A percentile compares a stretch with the other conserved stretches of the same genome.
These are phyloP conservation scores for Penicillium atrosanguineum DNA, from an alignment of 495 filamentous ascomycete species.

Conservation along the genomic window DNA sequence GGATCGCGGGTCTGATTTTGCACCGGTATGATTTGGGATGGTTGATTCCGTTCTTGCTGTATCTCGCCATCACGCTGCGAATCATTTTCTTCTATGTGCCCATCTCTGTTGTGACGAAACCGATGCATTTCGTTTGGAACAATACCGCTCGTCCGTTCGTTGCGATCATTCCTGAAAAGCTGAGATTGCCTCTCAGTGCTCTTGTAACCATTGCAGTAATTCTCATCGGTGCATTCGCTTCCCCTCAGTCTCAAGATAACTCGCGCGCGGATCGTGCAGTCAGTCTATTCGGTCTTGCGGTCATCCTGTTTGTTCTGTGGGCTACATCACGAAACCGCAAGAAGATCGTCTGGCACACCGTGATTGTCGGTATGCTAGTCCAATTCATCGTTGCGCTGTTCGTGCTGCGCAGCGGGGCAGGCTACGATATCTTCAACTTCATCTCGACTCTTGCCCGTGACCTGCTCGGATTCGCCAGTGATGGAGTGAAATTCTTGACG, in stretches of 20 bases:
- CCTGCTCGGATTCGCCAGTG: slow-evolving; percentile 66
- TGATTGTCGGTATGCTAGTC: slow-evolving; percentile 81
- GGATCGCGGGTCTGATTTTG: slow-evolving; percentile 76
- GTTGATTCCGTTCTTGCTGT: slow-evolving; percentile 82
- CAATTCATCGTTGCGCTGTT: slow-evolving; percentile 89
- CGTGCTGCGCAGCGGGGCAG: slow-evolving; percentile 73
- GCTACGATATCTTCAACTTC: slow-evolving; percentile 85
- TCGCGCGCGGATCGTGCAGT: slow-evolving; percentile 75
- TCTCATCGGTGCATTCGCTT: slow-evolving; percentile 70
- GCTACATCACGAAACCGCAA: slow-evolving; percentile 68
- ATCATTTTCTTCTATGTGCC: slow-evolving; percentile 73
- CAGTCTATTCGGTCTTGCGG: slow-evolving; percentile 73
- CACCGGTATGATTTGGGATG: slow-evolving; percentile 74
- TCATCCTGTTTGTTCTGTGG: slow-evolving; percentile 67
- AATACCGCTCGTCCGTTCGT: slow-evolving; percentile 54
- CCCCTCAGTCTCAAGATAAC: slow-evolving; percentile 68
- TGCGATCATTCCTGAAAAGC: slow-evolving; percentile 57
- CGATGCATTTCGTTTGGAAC: slow-evolving; percentile 64
- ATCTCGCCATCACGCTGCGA: slow-evolving; percentile 69
- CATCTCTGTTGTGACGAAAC: slow-evolving; percentile 59
- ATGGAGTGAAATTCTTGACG: slow-evolving; percentile 74
- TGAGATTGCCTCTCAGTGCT: slow-evolving; percentile 59
- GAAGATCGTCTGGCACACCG: slow-evolving; percentile 63
- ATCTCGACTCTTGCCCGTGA: slow-evolving; percentile 66
- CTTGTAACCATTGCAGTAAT: slow-evolving; percentile 63